Evolutionary conservation across 768 basidiomycete species (phyloP).

Genomic region (Arthromyces matolae): DNA sequence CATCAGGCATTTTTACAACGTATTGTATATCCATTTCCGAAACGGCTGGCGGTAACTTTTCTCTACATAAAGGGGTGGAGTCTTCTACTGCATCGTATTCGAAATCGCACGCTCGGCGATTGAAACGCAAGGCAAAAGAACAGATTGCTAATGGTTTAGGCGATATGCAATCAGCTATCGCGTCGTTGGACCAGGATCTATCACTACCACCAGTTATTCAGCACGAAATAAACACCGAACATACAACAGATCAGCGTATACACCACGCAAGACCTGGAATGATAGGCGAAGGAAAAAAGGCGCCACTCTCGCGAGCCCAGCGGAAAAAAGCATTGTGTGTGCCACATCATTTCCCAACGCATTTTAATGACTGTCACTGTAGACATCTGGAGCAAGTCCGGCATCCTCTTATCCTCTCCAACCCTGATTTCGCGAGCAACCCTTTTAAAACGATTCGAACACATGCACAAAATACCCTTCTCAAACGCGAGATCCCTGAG

Average conservation of each 20-base stretch:
- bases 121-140: conserved; percentile 67
- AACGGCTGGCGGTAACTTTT: background rate
- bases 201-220: conserved; percentile 13
- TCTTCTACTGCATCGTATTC: conserved; percentile 54
- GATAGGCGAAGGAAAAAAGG: conserved; percentile 65
- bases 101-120: conserved; percentile 65
- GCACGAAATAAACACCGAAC: conserved; percentile 15
- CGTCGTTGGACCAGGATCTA: conserved; percentile 42
- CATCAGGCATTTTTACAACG: conserved; percentile 69
- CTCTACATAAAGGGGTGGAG: conserved; percentile 43
- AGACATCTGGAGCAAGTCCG: conserved; percentile 68
- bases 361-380: background rate
- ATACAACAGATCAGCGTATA: conserved; percentile 19
- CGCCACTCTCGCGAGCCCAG: conserved; percentile 58
- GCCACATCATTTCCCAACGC: conserved; percentile 3
- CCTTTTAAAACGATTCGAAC: conserved; percentile 78
- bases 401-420: conserved; percentile 65
- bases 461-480: conserved; percentile 74
- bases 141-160: conserved; percentile 49
- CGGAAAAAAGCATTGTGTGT: conserved; percentile 68
- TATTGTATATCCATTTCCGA: conserved; percentile 22
- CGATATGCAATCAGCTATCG: conserved; percentile 52
- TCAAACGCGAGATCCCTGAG: conserved; percentile 39
- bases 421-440: conserved; percentile 59
- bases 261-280: conserved; percentile 37